Conservation (phyloP, 805 yeast species). For the Maudiozyma turicensis region DNA sequence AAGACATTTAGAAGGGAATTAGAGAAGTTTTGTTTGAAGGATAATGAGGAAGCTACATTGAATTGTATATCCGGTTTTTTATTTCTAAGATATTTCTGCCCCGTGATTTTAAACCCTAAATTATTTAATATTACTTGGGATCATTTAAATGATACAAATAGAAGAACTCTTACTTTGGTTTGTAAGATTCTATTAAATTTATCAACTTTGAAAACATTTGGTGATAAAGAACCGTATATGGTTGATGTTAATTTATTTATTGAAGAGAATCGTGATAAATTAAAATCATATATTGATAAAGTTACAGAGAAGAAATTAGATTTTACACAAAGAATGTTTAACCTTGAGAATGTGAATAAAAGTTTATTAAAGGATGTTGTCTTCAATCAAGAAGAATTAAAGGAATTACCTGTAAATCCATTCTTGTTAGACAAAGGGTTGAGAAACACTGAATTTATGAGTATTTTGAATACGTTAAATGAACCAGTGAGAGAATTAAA, state of each 20-base stretch:
- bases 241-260: conserved; percentile 61
- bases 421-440: conserved; percentile 57
- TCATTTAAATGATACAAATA: conserved; percentile 62
- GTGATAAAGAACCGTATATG: conserved; percentile 78
- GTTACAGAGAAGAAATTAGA: conserved; percentile 64
- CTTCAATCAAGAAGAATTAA: conserved; percentile 40
- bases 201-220: conserved; percentile 66
- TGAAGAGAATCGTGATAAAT: conserved; percentile 43
- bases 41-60: conserved; percentile 36
- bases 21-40: conserved; percentile 46
- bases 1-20: conserved; percentile 52
- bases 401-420: conserved; percentile 60
- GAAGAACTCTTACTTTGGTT: conserved; percentile 69
- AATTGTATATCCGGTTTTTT: conserved; percentile 78
- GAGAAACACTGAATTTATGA: conserved; percentile 48
- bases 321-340: conserved; percentile 47
- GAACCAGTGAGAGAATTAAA: background rate
- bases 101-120: conserved; percentile 86
- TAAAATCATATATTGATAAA: conserved; percentile 60
- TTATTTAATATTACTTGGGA: conserved; percentile 60
- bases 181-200: conserved; percentile 73
- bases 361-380: conserved; percentile 14
- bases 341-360: conserved; percentile 50
- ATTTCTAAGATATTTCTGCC: conserved; percentile 78
- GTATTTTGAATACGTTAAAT: conserved; percentile 9